Evolutionary conservation across 2,329 filamentous ascomycete species (phyloP).

Genomic region (Emergomyces orientalis): DNA sequence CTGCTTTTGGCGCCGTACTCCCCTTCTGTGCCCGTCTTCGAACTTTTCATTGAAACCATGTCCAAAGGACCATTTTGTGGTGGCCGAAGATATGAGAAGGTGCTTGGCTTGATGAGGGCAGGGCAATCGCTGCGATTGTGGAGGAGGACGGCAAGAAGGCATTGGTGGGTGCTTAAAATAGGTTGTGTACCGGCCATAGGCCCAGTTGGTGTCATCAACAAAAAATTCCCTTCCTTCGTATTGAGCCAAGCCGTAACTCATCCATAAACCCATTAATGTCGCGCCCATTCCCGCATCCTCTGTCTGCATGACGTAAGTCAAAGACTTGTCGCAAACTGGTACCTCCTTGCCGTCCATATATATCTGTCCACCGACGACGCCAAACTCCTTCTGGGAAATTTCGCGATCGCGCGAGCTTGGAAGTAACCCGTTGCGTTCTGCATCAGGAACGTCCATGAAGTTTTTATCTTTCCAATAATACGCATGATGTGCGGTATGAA

Average conservation of each 20-base stretch:
- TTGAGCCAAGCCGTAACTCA: slow-evolving; percentile 68
- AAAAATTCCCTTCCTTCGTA: slow-evolving; percentile 70
- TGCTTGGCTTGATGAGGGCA: slow-evolving; percentile 70
- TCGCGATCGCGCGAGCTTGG: slow-evolving; percentile 27
- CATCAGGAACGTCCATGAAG: slow-evolving; percentile 67
- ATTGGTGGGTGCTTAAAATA: slow-evolving; percentile 61
- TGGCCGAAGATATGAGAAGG: slow-evolving; percentile 62
- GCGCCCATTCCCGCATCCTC: slow-evolving; percentile 67
- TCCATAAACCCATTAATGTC: slow-evolving; percentile 71
- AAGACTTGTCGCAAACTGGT: slow-evolving; percentile 56
- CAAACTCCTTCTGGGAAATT: neutral
- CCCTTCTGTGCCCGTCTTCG: slow-evolving; percentile 41
- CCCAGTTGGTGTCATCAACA: slow-evolving; percentile 74
- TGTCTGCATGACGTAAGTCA: slow-evolving; percentile 71
- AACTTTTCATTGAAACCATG: slow-evolving; percentile 47
- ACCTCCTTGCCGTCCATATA: slow-evolving; percentile 15
- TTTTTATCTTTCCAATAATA: slow-evolving; percentile 57
- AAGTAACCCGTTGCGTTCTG: slow-evolving; percentile 55
- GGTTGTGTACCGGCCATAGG: slow-evolving; percentile 63
- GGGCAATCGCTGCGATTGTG: slow-evolving; percentile 65
- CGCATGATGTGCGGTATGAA: slow-evolving; percentile 28
- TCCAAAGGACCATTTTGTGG: slow-evolving; percentile 55
- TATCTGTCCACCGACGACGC: slow-evolving; percentile 30
- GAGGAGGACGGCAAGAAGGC: slow-evolving; percentile 60
- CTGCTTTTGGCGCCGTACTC: slow-evolving; percentile 46